Evolutionary conservation across 1,139 yeast species (phyloP).

Genomic region (Magnusiomyces magnusii): DNA sequence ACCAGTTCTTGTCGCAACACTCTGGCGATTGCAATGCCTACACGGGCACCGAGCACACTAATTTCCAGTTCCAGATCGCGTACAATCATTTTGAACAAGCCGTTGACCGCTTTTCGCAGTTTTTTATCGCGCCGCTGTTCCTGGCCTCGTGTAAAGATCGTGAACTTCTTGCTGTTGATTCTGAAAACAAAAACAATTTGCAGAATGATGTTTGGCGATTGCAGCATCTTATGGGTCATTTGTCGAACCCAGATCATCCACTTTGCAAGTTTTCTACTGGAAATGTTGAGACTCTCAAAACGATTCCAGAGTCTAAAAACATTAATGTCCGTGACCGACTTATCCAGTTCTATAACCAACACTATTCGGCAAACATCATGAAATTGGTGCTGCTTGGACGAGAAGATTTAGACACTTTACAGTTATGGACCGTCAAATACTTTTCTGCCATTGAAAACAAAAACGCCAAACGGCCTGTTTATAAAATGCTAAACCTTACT

Average conservation of each 20-base stretch:
- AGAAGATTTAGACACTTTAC: slow-evolving; percentile 63
- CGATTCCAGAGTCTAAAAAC: slow-evolving; percentile 43
- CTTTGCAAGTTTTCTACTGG: slow-evolving; percentile 70
- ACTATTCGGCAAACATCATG: slow-evolving; percentile 76
- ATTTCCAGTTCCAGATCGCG: slow-evolving; percentile 80
- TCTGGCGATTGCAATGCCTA: slow-evolving; percentile 71
- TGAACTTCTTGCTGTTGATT: slow-evolving; percentile 90
- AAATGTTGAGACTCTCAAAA: slow-evolving; percentile 53
- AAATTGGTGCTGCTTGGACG: slow-evolving; percentile 77
- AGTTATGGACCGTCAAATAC: slow-evolving; percentile 60
- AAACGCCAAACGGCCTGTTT: slow-evolving; percentile 44
- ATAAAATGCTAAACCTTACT: slow-evolving; percentile 40
- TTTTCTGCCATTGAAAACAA: slow-evolving; percentile 59
- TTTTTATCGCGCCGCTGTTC: slow-evolving; percentile 81
- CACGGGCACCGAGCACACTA: slow-evolving; percentile 84
- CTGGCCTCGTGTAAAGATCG: slow-evolving; percentile 76
- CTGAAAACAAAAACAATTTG: slow-evolving; percentile 88
- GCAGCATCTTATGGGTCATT: slow-evolving; percentile 71
- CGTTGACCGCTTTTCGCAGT: slow-evolving; percentile 85
- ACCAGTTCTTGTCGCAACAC: slow-evolving; percentile 65
- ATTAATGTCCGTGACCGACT: slow-evolving; percentile 62
- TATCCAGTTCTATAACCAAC: slow-evolving; percentile 48
- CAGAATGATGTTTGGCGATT: slow-evolving; percentile 88
- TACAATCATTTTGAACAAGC: slow-evolving; percentile 77
- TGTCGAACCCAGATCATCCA: slow-evolving; percentile 66